Conservation (phyloP, 306 rosid species). For the Hippophae tibetana region DNA sequence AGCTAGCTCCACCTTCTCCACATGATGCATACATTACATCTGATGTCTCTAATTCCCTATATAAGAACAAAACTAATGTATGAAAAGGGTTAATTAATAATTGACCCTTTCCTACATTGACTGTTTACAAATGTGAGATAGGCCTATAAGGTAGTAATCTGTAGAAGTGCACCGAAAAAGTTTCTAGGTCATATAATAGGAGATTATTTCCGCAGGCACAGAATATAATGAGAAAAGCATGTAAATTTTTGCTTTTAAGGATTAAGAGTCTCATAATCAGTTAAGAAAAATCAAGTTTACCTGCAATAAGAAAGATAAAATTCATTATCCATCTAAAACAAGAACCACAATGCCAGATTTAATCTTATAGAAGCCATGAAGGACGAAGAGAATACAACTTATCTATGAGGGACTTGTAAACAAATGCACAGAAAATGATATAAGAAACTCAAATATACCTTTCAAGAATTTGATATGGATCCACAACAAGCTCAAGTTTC, state of each 20-base stretch:
- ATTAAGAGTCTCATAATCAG: neutral
- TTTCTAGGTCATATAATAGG: neutral
- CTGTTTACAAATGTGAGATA: neutral
- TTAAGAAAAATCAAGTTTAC: slow-evolving; percentile 1
- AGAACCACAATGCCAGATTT: neutral
- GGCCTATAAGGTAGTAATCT: neutral
- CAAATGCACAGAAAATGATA: neutral
- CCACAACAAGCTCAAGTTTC: slow-evolving; percentile 85
- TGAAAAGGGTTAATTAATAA: no score
- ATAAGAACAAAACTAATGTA: no score
- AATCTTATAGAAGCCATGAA: neutral
- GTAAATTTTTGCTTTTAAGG: neutral
- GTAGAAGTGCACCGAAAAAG: neutral
- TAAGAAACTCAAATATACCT: slow-evolving; percentile 34
- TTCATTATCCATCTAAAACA: neutral
- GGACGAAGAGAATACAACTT: neutral
- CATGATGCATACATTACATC: no score
- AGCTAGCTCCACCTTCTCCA: neutral
- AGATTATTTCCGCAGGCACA: neutral
- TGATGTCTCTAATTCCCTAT: no score
- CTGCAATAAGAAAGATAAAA: neutral
- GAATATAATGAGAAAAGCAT: neutral
- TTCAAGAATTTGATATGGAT: slow-evolving; percentile 86
- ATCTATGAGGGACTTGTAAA: neutral
- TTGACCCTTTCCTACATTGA: no score